Conservation (phyloP, 148 eudicot genomes). For the Chenopodium album region DNA sequence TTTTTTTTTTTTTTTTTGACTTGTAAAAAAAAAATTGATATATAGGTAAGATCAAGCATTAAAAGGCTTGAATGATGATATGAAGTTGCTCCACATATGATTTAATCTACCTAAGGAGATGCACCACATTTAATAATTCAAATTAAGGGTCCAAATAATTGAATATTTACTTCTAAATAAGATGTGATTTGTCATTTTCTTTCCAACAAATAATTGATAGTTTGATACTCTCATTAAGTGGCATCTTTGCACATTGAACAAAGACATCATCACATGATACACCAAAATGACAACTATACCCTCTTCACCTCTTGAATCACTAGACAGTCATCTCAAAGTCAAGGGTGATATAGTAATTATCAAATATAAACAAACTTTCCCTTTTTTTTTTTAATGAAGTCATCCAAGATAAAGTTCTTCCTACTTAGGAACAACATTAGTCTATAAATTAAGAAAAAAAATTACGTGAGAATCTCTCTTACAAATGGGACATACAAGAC, state of each 20-base stretch:
- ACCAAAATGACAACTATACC: not conserved
- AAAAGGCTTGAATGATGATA: too few relatives aligned
- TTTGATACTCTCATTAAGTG: constrained; percentile 1
- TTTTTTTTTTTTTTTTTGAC: too few relatives aligned
- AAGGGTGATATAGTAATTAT: not conserved
- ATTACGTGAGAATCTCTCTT: constrained; percentile 20
- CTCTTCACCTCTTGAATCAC: not conserved
- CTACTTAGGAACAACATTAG: not conserved
- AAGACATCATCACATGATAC: constrained; percentile 9
- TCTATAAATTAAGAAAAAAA: constrained; percentile 17
- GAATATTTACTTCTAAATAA: not conserved
- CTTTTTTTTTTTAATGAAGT: not conserved
- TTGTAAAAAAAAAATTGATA: too few relatives aligned
- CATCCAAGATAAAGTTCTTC: not conserved
- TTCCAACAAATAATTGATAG: constrained; percentile 12
- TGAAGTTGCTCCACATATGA: not conserved
- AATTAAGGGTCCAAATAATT: constrained; percentile 7
- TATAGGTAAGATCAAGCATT: too few relatives aligned
- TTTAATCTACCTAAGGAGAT: constrained; percentile 5
- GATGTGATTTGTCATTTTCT: constrained; percentile 21
- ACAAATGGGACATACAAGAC: constrained; percentile 26
- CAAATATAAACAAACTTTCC: too few relatives aligned
- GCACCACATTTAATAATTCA: not conserved
- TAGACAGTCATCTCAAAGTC: not conserved
- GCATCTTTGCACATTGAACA: constrained; percentile 35